Evolutionary conservation across 2,329 filamentous ascomycete genomes (phyloP).

Genomic region (Aureobasidium subglaciale): DNA sequence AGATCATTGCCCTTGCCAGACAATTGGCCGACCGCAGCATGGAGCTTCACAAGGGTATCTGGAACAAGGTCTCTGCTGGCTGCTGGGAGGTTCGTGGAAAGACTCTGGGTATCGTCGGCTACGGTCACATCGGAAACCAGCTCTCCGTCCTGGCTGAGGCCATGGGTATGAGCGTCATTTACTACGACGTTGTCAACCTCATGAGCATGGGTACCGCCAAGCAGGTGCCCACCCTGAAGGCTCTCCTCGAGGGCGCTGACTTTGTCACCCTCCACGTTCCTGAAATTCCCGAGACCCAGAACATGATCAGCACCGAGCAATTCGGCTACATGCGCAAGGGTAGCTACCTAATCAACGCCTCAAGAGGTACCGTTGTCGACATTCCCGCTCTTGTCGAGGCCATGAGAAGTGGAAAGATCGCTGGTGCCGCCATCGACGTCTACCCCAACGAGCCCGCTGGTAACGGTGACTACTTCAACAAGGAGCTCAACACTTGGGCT

Average conservation of each 20-base stretch:
- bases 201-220: constrained; percentile 88
- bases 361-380: constrained; percentile 86
- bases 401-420: constrained; percentile 77
- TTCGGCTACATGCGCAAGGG: constrained; percentile 87
- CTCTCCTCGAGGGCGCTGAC: constrained; percentile 71
- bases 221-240: constrained; percentile 72
- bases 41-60: constrained; percentile 88
- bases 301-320: constrained; percentile 77
- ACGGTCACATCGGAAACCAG: constrained; percentile 95
- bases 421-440: constrained; percentile 91
- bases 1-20: constrained; percentile 85
- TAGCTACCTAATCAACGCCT: constrained; percentile 92
- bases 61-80: constrained; percentile 95
- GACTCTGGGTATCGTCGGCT: constrained; percentile 91
- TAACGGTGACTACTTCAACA: constrained; percentile 93
- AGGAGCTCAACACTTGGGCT: constrained; percentile 72
- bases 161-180: constrained; percentile 97
- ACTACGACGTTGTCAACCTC: constrained; percentile 89
- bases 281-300: constrained; percentile 83
- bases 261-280: constrained; percentile 95
- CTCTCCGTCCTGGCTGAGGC: constrained; percentile 90
- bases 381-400: constrained; percentile 86
- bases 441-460: constrained; percentile 89
- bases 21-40: constrained; percentile 89
- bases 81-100: constrained; percentile 99